Evolutionary conservation across 2,329 filamentous ascomycete genomes (phyloP).

Genomic region (Pseudogymnoascus sp.): DNA sequence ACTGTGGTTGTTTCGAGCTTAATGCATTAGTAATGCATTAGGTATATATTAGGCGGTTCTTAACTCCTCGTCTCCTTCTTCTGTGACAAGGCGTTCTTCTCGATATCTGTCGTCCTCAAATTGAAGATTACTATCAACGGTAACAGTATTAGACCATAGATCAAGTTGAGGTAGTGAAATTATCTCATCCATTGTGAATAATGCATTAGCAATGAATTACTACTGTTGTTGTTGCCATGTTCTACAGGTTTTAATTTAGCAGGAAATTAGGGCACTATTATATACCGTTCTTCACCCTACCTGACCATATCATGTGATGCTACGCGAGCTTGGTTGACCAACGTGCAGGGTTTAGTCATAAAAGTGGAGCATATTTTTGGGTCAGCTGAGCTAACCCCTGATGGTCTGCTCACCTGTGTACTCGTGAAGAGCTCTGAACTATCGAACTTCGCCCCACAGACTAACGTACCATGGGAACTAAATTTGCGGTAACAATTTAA

Average conservation of each 20-base stretch:
- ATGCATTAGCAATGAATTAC: too few relatives aligned
- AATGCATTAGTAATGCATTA: constrained; percentile 10
- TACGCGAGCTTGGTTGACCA: too few relatives aligned
- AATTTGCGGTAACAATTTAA: too few relatives aligned
- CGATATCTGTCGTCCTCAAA: background rate
- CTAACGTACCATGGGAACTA: too few relatives aligned
- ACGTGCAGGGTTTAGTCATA: too few relatives aligned
- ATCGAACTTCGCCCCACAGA: too few relatives aligned
- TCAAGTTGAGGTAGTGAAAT: background rate
- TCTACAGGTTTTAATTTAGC: background rate
- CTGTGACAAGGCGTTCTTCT: too few relatives aligned
- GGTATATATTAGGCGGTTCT: background rate
- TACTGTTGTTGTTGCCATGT: background rate
- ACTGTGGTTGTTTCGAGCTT: background rate
- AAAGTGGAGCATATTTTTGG: background rate
- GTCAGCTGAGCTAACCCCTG: background rate
- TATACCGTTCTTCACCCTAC: too few relatives aligned
- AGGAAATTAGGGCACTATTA: background rate
- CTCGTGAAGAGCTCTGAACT: too few relatives aligned
- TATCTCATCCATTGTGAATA: background rate
- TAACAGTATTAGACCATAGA: background rate
- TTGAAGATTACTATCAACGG: background rate
- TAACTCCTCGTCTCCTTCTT: background rate
- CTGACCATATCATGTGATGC: too few relatives aligned
- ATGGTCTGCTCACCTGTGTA: constrained; percentile 4